Conservation (phyloP, 129 eudicot genomes). For the Silybum marianum region DNA sequence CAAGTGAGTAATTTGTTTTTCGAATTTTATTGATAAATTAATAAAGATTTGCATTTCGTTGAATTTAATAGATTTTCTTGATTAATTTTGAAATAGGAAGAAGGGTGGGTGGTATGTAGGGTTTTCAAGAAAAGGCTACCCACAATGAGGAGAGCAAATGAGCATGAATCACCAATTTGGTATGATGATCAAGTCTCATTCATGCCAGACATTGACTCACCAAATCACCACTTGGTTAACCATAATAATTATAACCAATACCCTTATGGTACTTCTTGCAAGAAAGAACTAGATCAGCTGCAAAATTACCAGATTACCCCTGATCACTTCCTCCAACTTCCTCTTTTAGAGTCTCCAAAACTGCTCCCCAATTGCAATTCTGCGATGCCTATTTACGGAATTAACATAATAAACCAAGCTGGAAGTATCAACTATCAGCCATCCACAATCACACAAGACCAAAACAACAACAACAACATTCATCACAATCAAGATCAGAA, state of each 20-base stretch:
- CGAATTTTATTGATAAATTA: not conserved
- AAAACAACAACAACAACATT: constrained; percentile 26
- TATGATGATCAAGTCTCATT: constrained; percentile 77
- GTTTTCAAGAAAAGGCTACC: constrained; percentile 85
- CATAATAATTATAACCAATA: constrained; percentile 28
- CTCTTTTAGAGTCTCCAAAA: constrained; percentile 67
- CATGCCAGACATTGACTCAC: constrained; percentile 74
- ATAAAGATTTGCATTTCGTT: not conserved
- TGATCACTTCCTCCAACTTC: constrained; percentile 70
- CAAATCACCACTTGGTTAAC: constrained; percentile 42
- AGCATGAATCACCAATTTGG: constrained; percentile 83
- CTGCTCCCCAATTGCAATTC: constrained; percentile 35
- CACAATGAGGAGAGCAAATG: constrained; percentile 52
- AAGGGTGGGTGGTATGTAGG: constrained; percentile 95
- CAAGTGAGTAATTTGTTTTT: constrained; percentile 51
- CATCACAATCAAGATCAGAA: constrained; percentile 43
- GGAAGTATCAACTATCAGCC: constrained; percentile 38
- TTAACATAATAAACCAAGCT: constrained; percentile 39
- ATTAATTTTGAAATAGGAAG: constrained; percentile 63
- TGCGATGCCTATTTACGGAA: constrained; percentile 47
- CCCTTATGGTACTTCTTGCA: constrained; percentile 47
- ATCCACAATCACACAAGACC: constrained; percentile 31
- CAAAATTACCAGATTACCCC: constrained; percentile 55
- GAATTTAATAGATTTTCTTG: not conserved
- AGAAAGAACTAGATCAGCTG: constrained; percentile 53